These are phyloP conservation scores for Graphilbum sp. DNA, from an alignment of 2,329 filamentous ascomycete species.

Conservation along the genomic window DNA sequence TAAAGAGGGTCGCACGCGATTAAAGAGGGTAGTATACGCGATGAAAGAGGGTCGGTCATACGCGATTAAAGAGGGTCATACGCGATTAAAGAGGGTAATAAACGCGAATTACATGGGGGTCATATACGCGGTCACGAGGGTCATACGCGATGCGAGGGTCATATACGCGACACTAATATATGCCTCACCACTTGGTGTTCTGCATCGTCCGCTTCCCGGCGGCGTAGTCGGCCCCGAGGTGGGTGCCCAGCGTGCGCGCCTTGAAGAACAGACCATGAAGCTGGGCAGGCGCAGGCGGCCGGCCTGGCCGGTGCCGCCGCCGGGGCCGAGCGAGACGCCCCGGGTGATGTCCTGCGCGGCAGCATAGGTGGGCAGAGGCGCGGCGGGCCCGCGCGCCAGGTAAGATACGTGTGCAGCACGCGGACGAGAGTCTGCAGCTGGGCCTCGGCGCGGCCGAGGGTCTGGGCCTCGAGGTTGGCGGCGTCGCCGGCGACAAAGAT, in stretches of 20 bases:
- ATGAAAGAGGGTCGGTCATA: too few species aligned
- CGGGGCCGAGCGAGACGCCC: slow-evolving; percentile 12
- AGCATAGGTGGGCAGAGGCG: slow-evolving; percentile 6
- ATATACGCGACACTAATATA: too few species aligned
- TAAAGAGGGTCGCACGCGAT: too few species aligned
- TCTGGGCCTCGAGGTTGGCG: slow-evolving; percentile 12
- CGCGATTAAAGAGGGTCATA: too few species aligned
- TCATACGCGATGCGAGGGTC: too few species aligned
- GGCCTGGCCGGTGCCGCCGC: slow-evolving; percentile 14
- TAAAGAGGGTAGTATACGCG: too few species aligned
- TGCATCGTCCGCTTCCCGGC: slow-evolving; percentile 2
- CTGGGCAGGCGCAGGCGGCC: slow-evolving; percentile 10
- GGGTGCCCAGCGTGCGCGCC: slow-evolving; percentile 11
- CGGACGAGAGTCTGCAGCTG: slow-evolving; percentile 11
- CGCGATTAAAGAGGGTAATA: too few species aligned
- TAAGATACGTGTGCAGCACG: background rate
- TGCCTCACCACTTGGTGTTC: slow-evolving; percentile 2
- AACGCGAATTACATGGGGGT: too few species aligned
- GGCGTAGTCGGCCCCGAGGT: slow-evolving; percentile 7
- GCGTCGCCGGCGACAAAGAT: slow-evolving; percentile 16
- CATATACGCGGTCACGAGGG: too few species aligned
- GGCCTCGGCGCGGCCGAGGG: slow-evolving; percentile 7
- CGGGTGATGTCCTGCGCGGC: slow-evolving; percentile 8
- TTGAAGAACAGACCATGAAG: slow-evolving; percentile 12
- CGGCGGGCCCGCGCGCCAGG: background rate